Percentiles rank a stretch among this genome's conserved stretches.
Evolutionary conservation across 1,284 basidiomycete species (phyloP).

Genomic region (Melampsora americana): DNA sequence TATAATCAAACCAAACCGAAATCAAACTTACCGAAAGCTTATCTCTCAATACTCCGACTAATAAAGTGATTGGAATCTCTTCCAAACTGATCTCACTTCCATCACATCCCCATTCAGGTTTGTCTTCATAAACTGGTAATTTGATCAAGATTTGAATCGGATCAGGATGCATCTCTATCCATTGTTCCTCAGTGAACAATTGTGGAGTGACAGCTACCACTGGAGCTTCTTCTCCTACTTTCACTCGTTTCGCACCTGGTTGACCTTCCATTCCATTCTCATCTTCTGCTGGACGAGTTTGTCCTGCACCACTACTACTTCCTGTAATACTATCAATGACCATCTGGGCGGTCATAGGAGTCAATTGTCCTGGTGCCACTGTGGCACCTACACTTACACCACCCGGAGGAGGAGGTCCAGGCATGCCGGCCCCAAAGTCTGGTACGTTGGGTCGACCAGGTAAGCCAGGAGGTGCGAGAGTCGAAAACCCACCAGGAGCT

Average conservation of each 20-base stretch:
- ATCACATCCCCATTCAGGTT: conserved; percentile 86
- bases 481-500: background rate
- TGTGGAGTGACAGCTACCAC: conserved; percentile 1
- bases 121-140: conserved; percentile 70
- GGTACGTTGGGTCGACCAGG: conserved; percentile 42
- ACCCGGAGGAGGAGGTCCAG: conserved; percentile 19
- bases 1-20: background rate
- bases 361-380: background rate
- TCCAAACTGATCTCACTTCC: conserved; percentile 70
- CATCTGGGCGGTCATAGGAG: conserved; percentile 27
- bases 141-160: conserved; percentile 78
- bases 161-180: conserved; percentile 81
- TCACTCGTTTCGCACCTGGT: conserved; percentile 35
- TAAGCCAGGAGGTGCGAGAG: conserved; percentile 20
- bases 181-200: conserved; percentile 60
- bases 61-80: conserved; percentile 73
- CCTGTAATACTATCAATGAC: conserved; percentile 48
- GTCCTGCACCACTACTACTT: conserved; percentile 74
- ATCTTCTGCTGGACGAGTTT: conserved; percentile 67
- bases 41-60: conserved; percentile 81
- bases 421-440: conserved; percentile 38
- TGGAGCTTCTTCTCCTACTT: conserved; percentile 13
- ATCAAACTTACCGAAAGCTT: conserved; percentile 54
- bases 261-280: conserved; percentile 51
- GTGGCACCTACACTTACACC: background rate